Evolutionary conservation across 2,329 filamentous ascomycete genomes (phyloP).

Genomic region (Alternaria solani): DNA sequence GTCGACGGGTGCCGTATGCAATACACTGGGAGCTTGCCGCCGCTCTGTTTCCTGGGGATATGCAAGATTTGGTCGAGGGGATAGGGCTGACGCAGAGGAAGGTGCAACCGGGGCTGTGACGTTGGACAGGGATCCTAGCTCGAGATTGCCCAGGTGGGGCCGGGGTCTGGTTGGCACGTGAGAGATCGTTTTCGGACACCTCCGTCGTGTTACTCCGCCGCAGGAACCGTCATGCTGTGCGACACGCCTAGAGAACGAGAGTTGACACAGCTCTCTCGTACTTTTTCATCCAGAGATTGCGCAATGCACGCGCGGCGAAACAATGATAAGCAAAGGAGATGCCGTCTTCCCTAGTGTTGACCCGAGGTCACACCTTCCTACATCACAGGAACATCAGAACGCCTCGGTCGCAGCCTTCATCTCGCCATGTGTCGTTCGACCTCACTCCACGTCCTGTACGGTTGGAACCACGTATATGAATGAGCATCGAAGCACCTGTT

Average conservation of each 20-base stretch:
- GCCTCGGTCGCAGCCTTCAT: constrained; percentile 7
- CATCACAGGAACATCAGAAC: constrained; percentile 19
- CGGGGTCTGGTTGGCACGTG: constrained; percentile 22
- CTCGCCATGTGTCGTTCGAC: constrained; percentile 37
- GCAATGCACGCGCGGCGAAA: not conserved
- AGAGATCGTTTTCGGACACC: constrained; percentile 11
- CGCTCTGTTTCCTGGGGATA: not conserved
- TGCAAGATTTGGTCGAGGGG: constrained; percentile 6
- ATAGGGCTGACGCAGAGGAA: constrained; percentile 22
- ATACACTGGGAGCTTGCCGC: not conserved
- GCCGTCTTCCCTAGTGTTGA: not conserved
- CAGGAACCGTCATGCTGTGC: constrained; percentile 15
- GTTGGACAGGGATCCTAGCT: constrained; percentile 29
- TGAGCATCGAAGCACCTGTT: constrained; percentile 25
- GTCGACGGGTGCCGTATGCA: not conserved
- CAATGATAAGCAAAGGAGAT: not conserved
- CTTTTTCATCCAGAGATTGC: not conserved
- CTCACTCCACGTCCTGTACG: constrained; percentile 37
- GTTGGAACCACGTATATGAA: constrained; percentile 44
- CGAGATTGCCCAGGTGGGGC: not conserved
- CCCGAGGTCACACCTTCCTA: constrained; percentile 1
- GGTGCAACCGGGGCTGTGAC: constrained; percentile 20
- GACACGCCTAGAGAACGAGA: constrained; percentile 2
- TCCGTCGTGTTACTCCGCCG: constrained; percentile 17
- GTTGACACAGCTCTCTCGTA: not conserved